Conservation (phyloP, 768 basidiomycete genomes). For the Agrocybe praecox region DNA sequence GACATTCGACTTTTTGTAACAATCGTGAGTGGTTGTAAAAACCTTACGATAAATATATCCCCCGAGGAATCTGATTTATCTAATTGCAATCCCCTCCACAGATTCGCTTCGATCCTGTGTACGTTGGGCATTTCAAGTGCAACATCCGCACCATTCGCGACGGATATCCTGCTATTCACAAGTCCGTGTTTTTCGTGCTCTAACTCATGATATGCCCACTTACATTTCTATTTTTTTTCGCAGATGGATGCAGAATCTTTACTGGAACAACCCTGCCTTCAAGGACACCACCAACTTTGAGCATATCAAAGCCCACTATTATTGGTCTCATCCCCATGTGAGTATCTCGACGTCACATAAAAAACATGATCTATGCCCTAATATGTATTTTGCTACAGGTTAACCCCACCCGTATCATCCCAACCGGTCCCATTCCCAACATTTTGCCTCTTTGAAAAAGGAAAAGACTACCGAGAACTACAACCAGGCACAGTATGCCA, state of each 20-base stretch:
- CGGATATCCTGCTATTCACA: slow-evolving; percentile 84
- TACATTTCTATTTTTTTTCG: background rate
- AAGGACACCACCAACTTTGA: slow-evolving; percentile 85
- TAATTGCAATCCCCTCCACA: slow-evolving; percentile 21
- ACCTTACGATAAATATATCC: background rate
- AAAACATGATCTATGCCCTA: background rate
- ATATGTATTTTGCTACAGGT: background rate
- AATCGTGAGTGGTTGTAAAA: slow-evolving; percentile 53
- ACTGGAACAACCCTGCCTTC: slow-evolving; percentile 92
- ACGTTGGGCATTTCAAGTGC: slow-evolving; percentile 93
- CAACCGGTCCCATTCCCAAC: background rate
- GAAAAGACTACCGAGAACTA: too few relatives aligned
- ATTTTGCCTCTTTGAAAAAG: background rate
- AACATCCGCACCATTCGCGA: slow-evolving; percentile 84
- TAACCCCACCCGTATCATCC: background rate
- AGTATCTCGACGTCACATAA: slow-evolving; percentile 26
- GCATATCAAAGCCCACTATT: slow-evolving; percentile 83
- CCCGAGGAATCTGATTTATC: too few relatives aligned
- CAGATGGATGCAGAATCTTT: slow-evolving; percentile 84
- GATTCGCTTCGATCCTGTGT: slow-evolving; percentile 91
- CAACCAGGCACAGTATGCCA: too few relatives aligned
- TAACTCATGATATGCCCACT: background rate
- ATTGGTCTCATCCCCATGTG: slow-evolving; percentile 42
- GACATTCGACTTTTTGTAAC: slow-evolving; percentile 93
- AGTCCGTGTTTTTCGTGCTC: slow-evolving; percentile 32